Percentiles rank a stretch among this genome's conserved stretches.
Evolutionary conservation across 768 basidiomycete genomes (phyloP).

Genomic region (Pleurotus ostreatus): DNA sequence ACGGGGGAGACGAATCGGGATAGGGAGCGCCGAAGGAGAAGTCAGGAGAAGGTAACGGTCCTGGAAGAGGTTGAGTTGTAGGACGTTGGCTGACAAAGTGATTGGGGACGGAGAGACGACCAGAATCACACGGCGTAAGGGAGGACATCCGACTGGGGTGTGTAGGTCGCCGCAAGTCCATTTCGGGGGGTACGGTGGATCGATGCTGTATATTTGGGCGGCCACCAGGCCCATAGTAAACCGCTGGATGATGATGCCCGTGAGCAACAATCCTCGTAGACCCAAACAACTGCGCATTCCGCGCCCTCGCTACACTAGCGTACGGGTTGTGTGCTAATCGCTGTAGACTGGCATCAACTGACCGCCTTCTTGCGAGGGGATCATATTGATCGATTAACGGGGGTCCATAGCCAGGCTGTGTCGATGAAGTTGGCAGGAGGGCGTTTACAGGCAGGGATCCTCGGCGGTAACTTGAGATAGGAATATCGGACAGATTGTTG

Average conservation of each 20-base stretch:
- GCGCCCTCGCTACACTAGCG: slow-evolving; percentile 46
- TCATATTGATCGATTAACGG: slow-evolving; percentile 38
- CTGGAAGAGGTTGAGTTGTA: slow-evolving; percentile 38
- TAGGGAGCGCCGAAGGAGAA: slow-evolving; percentile 54
- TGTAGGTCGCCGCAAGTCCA: slow-evolving; percentile 31
- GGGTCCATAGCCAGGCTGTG: slow-evolving; percentile 27
- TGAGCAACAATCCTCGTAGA: slow-evolving; percentile 21
- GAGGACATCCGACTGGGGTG: slow-evolving; percentile 28
- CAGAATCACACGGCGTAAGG: slow-evolving; percentile 35
- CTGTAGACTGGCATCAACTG: slow-evolving; percentile 44
- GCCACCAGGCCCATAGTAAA: slow-evolving; percentile 17
- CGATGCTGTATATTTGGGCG: slow-evolving; percentile 18
- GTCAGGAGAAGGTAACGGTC: slow-evolving; percentile 57
- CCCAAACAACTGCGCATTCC: slow-evolving; percentile 39
- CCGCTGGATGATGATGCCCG: slow-evolving; percentile 26
- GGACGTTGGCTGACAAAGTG: slow-evolving; percentile 46
- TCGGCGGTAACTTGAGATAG: slow-evolving; percentile 37
- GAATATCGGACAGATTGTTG: slow-evolving; percentile 19
- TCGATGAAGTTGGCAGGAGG: slow-evolving; percentile 17
- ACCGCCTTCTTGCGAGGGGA: slow-evolving; percentile 37
- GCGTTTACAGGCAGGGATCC: slow-evolving; percentile 52
- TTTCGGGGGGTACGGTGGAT: slow-evolving; percentile 31
- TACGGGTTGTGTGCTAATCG: slow-evolving; percentile 49
- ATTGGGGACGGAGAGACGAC: slow-evolving; percentile 39
- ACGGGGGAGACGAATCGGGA: slow-evolving; percentile 37